phyloP scores from a whole-genome alignment of 805 yeast species.

The Wickerhamiella allomyrinae region DNA sequence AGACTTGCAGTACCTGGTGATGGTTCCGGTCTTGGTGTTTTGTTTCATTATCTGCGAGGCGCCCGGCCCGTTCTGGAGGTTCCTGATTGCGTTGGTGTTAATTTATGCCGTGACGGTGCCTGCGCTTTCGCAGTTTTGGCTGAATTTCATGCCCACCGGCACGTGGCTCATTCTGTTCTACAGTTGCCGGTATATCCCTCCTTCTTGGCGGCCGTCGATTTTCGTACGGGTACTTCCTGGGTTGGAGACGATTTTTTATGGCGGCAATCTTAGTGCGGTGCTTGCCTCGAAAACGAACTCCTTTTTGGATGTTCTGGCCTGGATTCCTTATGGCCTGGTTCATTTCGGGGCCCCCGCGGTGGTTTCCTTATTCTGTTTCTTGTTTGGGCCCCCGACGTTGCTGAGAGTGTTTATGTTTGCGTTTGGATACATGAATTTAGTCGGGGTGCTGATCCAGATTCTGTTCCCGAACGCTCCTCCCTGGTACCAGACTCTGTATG shows the following conservation, averaged over 20 bases:
- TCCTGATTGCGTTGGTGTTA: slow-evolving; percentile 29
- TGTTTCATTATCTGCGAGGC: slow-evolving; percentile 27
- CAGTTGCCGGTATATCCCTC: slow-evolving; percentile 60
- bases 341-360: slow-evolving; percentile 88
- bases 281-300: slow-evolving; percentile 58
- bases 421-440: slow-evolving; percentile 84
- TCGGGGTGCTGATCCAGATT: slow-evolving; percentile 73
- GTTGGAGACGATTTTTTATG: slow-evolving; percentile 79
- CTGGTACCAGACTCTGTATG: slow-evolving; percentile 81
- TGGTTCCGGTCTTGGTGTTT: slow-evolving; percentile 36
- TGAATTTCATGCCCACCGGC: slow-evolving; percentile 68
- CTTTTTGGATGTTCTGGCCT: slow-evolving; percentile 67
- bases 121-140: slow-evolving; percentile 66
- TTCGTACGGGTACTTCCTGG: slow-evolving; percentile 81
- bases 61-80: slow-evolving; percentile 22
- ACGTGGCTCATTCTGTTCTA: slow-evolving; percentile 79
- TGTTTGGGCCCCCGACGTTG: slow-evolving; percentile 86
- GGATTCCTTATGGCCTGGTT: slow-evolving; percentile 87
- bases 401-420: slow-evolving; percentile 78
- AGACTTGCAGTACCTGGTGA: slow-evolving; percentile 40
- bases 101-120: slow-evolving; percentile 48
- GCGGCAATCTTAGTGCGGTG: slow-evolving; percentile 75
- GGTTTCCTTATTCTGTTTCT: slow-evolving; percentile 58
- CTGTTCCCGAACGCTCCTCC: slow-evolving; percentile 93
- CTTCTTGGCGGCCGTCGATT: slow-evolving; percentile 70